These are phyloP conservation scores for Solanum bulbocastanum DNA, from an alignment of 257 asterid species.

Conservation along the genomic window DNA sequence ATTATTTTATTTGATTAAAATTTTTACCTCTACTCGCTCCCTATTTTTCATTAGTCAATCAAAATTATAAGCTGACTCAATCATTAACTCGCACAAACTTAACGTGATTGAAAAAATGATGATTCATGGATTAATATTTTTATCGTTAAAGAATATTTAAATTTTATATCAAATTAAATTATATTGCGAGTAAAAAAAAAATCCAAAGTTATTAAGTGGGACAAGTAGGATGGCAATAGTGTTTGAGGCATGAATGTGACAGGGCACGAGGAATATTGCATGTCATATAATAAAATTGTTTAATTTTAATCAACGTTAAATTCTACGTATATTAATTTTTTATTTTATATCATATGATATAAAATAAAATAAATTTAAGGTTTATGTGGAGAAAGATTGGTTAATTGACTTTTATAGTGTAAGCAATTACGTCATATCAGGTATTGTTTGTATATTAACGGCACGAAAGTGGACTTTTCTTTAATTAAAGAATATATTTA, in stretches of 20 bases:
- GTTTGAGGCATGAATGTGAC: neutral
- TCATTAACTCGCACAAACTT: no score
- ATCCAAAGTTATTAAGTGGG: neutral
- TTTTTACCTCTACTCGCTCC: neutral
- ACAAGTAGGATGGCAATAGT: neutral
- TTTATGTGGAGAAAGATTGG: neutral
- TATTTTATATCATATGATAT: neutral
- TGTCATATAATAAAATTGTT: neutral
- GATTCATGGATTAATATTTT: no score
- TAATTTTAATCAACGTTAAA: neutral
- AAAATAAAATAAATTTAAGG: neutral
- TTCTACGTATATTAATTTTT: neutral
- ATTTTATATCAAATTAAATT: neutral
- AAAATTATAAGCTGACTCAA: neutral
- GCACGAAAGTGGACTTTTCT: neutral
- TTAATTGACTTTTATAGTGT: neutral
- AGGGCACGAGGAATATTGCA: neutral
- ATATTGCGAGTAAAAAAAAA: neutral
- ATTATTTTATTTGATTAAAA: neutral
- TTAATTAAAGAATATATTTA: neutral
- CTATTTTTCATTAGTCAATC: neutral
- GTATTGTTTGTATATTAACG: neutral
- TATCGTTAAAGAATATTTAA: fast-evolving
- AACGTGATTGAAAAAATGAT: no score
- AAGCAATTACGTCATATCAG: neutral